Evolutionary conservation across 2,329 filamentous ascomycete species (phyloP).

Genomic region (Aureobasidium sp.): DNA sequence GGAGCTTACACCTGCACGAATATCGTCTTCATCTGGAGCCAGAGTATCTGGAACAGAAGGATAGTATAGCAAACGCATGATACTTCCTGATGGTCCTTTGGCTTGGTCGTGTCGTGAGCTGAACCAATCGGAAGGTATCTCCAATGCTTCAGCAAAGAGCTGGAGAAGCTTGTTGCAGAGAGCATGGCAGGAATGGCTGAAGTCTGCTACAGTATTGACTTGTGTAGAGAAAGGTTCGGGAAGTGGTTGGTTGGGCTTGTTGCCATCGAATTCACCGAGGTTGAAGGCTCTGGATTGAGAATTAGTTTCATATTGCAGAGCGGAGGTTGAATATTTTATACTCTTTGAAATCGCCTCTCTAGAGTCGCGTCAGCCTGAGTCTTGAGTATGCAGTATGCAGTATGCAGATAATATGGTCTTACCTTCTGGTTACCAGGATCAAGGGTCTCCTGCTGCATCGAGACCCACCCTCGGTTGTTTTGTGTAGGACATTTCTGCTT

Average conservation of each 20-base stretch:
- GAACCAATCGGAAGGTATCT: conserved; percentile 50
- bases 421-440: conserved; percentile 78
- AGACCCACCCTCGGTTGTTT: conserved; percentile 81
- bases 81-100: conserved; percentile 44
- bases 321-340: conserved; percentile 30
- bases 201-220: conserved; percentile 56
- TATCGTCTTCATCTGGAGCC: conserved; percentile 50
- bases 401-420: conserved; percentile 22
- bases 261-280: conserved; percentile 63
- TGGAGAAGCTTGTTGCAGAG: conserved; percentile 67
- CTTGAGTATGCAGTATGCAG: rapidly evolving
- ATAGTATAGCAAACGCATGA: conserved; percentile 48
- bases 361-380: not conserved
- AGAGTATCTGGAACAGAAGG: conserved; percentile 24
- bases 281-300: conserved; percentile 70
- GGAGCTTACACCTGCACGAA: conserved; percentile 60
- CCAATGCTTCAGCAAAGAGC: conserved; percentile 70
- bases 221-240: conserved; percentile 56
- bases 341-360: conserved; percentile 87
- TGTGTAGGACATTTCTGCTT: conserved; percentile 64
- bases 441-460: conserved; percentile 80
- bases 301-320: not conserved
- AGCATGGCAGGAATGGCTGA: conserved; percentile 62
- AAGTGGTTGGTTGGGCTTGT: conserved; percentile 70
- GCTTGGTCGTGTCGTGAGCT: conserved; percentile 51